Conservation (phyloP, 2,329 filamentous ascomycete genomes). For the Talaromyces sp. region DNA sequence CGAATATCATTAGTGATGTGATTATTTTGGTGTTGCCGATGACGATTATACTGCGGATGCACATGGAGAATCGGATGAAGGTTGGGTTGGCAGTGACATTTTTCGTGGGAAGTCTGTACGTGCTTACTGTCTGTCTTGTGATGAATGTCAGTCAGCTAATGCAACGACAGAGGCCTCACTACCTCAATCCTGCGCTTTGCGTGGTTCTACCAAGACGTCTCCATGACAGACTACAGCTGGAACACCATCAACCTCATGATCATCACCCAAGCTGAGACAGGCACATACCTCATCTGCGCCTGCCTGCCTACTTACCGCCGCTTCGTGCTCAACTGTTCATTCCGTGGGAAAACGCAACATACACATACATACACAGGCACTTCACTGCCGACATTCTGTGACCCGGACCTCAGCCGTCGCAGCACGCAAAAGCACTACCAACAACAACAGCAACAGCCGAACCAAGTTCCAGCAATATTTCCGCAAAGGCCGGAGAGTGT, state of each 20-base stretch:
- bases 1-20: conserved; percentile 4
- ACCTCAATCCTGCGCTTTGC: not conserved
- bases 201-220: not conserved
- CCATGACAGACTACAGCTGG: conserved; percentile 1
- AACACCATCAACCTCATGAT: not conserved
- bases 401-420: not conserved
- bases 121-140: not conserved
- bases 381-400: not conserved
- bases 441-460: not conserved
- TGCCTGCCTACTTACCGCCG: not conserved
- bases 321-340: not conserved
- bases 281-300: not conserved
- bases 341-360: not conserved
- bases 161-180: not conserved
- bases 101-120: not conserved
- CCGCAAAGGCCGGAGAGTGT: not conserved
- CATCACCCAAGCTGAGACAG: not conserved
- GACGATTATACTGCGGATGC: not conserved
- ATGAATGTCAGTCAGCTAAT: not conserved
- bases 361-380: not conserved
- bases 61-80: not conserved
- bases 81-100: not conserved
- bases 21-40: conserved; percentile 5
- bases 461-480: not conserved
- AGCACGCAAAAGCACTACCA: not conserved